Evolutionary conservation across 1,139 yeast genomes (phyloP).

Genomic region (Suhomyces kunorum): DNA sequence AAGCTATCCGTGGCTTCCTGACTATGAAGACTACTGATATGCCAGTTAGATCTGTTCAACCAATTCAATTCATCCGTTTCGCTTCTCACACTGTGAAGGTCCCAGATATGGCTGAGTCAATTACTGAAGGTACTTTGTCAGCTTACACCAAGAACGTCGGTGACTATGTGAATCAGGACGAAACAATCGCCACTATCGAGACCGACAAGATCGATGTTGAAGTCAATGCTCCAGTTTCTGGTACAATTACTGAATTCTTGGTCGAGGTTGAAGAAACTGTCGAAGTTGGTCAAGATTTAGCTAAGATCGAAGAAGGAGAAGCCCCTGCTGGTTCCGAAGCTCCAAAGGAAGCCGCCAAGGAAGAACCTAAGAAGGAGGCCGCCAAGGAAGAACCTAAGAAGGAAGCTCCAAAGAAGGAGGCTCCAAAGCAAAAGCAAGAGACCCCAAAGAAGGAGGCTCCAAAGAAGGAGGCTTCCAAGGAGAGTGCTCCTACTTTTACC

Average conservation of each 20-base stretch:
- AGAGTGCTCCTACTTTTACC: constrained; percentile 49
- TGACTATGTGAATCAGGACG: constrained; percentile 84
- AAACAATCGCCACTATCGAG: constrained; percentile 93
- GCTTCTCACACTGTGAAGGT: constrained; percentile 70
- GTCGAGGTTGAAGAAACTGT: constrained; percentile 91
- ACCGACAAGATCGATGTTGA: constrained; percentile 98
- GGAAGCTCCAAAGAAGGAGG: constrained; percentile 20
- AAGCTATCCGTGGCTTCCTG: constrained; percentile 10
- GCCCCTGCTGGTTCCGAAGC: constrained; percentile 67
- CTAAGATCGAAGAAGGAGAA: constrained; percentile 87
- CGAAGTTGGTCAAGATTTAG: constrained; percentile 91
- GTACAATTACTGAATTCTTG: constrained; percentile 82
- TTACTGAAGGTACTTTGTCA: constrained; percentile 93
- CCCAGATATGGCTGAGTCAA: constrained; percentile 98
- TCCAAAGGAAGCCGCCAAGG: constrained; percentile 27
- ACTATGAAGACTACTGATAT: constrained; percentile 2
- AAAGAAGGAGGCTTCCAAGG: constrained; percentile 19
- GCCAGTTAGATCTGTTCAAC: constrained; percentile 14
- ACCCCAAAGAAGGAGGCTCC: constrained; percentile 26
- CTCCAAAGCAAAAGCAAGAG: constrained; percentile 29
- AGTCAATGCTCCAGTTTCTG: constrained; percentile 91
- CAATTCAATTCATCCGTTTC: constrained; percentile 28
- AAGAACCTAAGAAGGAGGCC: constrained; percentile 26
- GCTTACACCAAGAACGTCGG: constrained; percentile 82
- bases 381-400: constrained; percentile 20